phyloP scores from a whole-genome alignment of 345 rosid species.

The Eucalyptus microcorys region DNA sequence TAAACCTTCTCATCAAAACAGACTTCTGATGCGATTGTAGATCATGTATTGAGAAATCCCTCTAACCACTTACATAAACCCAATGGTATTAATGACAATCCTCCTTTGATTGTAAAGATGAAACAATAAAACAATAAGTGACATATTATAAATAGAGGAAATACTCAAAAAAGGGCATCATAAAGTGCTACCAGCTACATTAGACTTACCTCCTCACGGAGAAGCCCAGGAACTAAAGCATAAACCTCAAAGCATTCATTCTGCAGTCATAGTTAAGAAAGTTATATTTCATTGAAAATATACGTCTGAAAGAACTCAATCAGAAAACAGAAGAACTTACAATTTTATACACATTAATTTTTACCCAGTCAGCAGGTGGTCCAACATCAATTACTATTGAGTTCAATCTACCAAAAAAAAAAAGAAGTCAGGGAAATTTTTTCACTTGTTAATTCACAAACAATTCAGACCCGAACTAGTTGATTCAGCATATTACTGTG shows the following conservation, averaged over 20 bases:
- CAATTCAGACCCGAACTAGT: background rate
- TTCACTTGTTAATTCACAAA: background rate
- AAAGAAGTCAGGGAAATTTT: background rate
- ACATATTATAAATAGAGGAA: background rate
- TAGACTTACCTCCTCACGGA: constrained; percentile 49
- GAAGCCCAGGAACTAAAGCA: constrained; percentile 62
- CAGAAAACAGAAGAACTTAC: constrained; percentile 16
- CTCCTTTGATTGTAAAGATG: background rate
- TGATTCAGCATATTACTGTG: constrained; percentile 13
- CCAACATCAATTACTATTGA: constrained; percentile 37
- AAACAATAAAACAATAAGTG: background rate
- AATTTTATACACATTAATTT: constrained; percentile 45
- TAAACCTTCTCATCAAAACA: background rate
- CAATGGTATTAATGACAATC: background rate
- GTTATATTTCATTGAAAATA: background rate
- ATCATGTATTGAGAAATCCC: background rate
- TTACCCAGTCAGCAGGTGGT: constrained; percentile 72
- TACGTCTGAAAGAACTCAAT: background rate
- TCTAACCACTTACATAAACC: background rate
- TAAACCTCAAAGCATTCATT: constrained; percentile 57
- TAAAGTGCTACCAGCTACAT: background rate
- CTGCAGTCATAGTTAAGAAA: constrained; percentile 6
- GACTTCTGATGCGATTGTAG: background rate
- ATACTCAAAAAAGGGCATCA: background rate
- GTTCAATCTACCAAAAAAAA: constrained; percentile 15